Evolutionary conservation across 306 rosid genomes (phyloP).

Genomic region (Castanopsis chinensis): DNA sequence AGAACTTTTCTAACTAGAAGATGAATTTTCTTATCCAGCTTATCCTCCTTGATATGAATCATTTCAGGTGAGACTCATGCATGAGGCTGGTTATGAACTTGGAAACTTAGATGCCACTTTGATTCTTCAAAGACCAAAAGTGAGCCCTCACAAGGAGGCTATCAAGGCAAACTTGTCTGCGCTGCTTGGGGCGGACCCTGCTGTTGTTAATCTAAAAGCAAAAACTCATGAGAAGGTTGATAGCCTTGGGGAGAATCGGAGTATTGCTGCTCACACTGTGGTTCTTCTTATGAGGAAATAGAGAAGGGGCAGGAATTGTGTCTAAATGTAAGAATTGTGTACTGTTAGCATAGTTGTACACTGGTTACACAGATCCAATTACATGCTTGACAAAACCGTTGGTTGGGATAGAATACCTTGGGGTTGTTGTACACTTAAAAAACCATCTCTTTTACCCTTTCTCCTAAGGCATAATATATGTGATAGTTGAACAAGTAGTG

Average conservation of each 20-base stretch:
- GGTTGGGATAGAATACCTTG: background rate
- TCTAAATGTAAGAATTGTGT: conserved; percentile 4
- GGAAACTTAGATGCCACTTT: conserved; percentile 92
- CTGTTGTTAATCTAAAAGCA: conserved; percentile 88
- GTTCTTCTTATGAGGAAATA: conserved; percentile 89
- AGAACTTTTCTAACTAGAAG: background rate
- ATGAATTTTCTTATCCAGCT: conserved; percentile 1
- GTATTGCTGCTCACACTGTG: conserved; percentile 96
- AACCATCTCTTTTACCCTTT: background rate
- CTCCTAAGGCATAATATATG: background rate
- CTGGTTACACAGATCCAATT: conserved; percentile 12
- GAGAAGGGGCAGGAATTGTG: background rate
- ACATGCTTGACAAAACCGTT: background rate
- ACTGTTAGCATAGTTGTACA: conserved; percentile 8
- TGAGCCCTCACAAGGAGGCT: conserved; percentile 92
- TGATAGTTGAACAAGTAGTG: background rate
- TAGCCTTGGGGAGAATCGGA: conserved; percentile 94
- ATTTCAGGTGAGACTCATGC: conserved; percentile 86
- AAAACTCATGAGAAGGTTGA: conserved; percentile 98
- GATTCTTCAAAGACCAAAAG: conserved; percentile 92
- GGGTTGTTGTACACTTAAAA: background rate
- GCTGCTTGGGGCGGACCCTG: conserved; percentile 82
- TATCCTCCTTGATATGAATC: conserved; percentile 2
- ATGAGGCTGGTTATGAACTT: conserved; percentile 85
- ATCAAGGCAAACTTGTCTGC: conserved; percentile 83